These are phyloP conservation scores for Ormosia semicastrata DNA, from an alignment of 306 rosid genomes.

Conservation along the genomic window DNA sequence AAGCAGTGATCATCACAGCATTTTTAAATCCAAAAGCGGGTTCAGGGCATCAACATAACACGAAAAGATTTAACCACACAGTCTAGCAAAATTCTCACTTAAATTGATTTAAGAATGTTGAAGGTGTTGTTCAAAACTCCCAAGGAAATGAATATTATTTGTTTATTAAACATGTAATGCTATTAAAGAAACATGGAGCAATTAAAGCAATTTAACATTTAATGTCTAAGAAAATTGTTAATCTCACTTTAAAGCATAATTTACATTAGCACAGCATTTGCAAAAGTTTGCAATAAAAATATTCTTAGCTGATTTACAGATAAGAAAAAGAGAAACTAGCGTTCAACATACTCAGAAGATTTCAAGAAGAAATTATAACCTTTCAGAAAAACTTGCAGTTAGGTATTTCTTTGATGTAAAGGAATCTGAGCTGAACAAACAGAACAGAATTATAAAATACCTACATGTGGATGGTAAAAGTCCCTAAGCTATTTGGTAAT, in stretches of 20 bases:
- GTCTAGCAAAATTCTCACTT: neutral
- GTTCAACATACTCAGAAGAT: neutral
- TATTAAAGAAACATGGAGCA: neutral
- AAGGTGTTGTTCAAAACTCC: neutral
- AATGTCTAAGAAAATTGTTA: neutral
- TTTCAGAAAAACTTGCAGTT: neutral
- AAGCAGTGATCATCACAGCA: neutral
- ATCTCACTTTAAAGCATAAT: neutral
- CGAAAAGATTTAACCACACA: neutral
- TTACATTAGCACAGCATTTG: neutral
- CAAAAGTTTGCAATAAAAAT: neutral
- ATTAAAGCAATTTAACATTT: neutral
- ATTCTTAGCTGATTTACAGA: neutral
- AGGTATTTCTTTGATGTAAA: conserved; percentile 4
- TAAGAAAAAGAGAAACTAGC: neutral
- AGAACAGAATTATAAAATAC: neutral
- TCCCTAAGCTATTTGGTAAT: neutral
- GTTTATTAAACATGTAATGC: neutral
- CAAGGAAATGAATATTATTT: neutral
- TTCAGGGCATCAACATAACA: neutral
- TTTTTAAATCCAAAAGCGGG: neutral
- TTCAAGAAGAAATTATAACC: neutral
- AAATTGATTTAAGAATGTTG: too few species aligned
- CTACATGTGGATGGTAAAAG: neutral
- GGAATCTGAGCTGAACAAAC: neutral